Conservation (phyloP, 345 rosid genomes). For the Citrus unshiu region DNA sequence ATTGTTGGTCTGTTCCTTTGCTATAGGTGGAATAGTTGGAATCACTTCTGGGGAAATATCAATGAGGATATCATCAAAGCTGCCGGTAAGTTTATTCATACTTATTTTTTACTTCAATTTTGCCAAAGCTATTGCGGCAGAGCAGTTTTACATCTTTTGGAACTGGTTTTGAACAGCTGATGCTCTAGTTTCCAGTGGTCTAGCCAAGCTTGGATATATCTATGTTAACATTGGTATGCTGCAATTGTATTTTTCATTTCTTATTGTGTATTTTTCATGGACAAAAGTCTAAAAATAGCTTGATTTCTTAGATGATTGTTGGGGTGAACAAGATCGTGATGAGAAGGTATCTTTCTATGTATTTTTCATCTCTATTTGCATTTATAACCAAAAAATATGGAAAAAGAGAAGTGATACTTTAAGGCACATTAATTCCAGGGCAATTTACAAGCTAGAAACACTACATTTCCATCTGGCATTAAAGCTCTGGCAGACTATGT, state of each 20-base stretch:
- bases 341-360: conserved; percentile 35
- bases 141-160: not conserved
- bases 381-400: not conserved
- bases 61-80: conserved; percentile 40
- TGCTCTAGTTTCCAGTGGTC: conserved; percentile 79
- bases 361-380: not conserved
- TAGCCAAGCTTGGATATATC: conserved; percentile 68
- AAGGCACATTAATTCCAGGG: conserved; percentile 42
- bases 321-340: conserved; percentile 85
- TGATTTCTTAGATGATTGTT: conserved; percentile 73
- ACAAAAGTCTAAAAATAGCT: not conserved
- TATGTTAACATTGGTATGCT: conserved; percentile 82
- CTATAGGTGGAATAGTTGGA: conserved; percentile 51
- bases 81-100: conserved; percentile 19
- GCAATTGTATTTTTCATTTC: not conserved
- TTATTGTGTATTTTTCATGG: not conserved
- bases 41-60: conserved; percentile 38
- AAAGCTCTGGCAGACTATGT: conserved; percentile 80
- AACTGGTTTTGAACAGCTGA: conserved; percentile 43
- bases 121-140: not conserved
- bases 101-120: not conserved
- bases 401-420: not conserved
- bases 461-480: conserved; percentile 84
- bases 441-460: conserved; percentile 48
- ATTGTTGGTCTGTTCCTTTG: not conserved